Conservation (phyloP, 257 asterid species). For the Solanum paucissectum region DNA sequence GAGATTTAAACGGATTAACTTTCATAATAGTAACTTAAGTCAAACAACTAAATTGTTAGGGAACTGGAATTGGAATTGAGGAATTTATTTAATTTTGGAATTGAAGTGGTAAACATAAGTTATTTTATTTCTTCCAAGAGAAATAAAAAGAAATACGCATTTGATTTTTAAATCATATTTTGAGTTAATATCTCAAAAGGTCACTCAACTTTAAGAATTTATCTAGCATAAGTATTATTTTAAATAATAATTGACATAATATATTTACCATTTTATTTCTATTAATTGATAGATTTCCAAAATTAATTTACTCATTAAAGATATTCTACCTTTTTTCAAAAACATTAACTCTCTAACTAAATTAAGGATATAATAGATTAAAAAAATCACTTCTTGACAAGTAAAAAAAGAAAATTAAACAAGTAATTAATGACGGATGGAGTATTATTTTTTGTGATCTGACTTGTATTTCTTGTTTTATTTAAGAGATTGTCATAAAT, state of each 20-base stretch:
- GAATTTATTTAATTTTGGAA: neutral
- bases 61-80: neutral
- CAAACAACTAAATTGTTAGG: neutral
- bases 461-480: neutral
- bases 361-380: too few relatives aligned
- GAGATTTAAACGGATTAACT: neutral
- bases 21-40: neutral
- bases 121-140: neutral
- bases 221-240: too few relatives aligned
- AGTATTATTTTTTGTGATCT: neutral
- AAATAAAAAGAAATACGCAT: neutral
- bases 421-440: too few relatives aligned
- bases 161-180: neutral
- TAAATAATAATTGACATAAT: too few relatives aligned
- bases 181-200: too few relatives aligned
- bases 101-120: neutral
- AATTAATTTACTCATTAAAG: too few relatives aligned
- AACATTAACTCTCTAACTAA: too few relatives aligned
- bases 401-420: too few relatives aligned
- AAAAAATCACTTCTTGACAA: too few relatives aligned
- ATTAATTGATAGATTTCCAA: too few relatives aligned
- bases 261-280: too few relatives aligned
- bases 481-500: neutral
- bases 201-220: too few relatives aligned
- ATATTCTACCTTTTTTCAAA: fast-evolving